These are phyloP conservation scores for Suhomyces pyralidae DNA, from an alignment of 805 yeast genomes.

Conservation along the genomic window DNA sequence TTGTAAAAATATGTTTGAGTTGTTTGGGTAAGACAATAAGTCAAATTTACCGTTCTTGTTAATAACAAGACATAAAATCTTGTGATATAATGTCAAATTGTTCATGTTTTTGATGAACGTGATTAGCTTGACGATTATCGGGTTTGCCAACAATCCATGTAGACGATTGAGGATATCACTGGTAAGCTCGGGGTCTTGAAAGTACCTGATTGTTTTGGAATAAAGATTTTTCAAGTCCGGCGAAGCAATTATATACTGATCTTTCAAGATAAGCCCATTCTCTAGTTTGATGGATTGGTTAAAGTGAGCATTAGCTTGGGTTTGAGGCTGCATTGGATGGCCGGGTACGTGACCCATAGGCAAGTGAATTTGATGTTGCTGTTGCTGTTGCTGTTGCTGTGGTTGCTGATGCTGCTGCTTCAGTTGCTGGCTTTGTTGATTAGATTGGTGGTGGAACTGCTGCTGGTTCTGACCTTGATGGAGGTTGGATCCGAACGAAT, in stretches of 20 bases:
- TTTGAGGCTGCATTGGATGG: slow-evolving; percentile 1
- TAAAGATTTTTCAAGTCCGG: slow-evolving; percentile 51
- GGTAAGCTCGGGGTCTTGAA: slow-evolving; percentile 34
- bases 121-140: slow-evolving; percentile 29
- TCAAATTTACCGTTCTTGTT: slow-evolving; percentile 68
- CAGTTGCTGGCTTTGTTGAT: slow-evolving; percentile 6
- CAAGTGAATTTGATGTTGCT: slow-evolving; percentile 1
- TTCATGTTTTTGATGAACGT: slow-evolving; percentile 40
- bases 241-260: slow-evolving; percentile 58
- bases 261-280: slow-evolving; percentile 58
- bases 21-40: slow-evolving; percentile 62
- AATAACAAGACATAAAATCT: slow-evolving; percentile 47
- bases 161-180: slow-evolving; percentile 25
- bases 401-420: slow-evolving; percentile 7
- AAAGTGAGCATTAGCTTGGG: background rate
- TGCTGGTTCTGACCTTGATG: slow-evolving; percentile 4
- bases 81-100: slow-evolving; percentile 40
- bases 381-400: slow-evolving; percentile 4
- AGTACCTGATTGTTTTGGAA: slow-evolving; percentile 50
- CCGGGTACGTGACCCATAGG: background rate
- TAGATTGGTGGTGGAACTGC: background rate
- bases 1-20: slow-evolving; percentile 56
- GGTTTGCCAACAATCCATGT: slow-evolving; percentile 23
- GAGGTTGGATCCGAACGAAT: slow-evolving; percentile 11
- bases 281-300: slow-evolving; percentile 44